These are phyloP conservation scores for Pythium apleroticum DNA, from an alignment of 352 stramenopile genomes.

Conservation along the genomic window DNA sequence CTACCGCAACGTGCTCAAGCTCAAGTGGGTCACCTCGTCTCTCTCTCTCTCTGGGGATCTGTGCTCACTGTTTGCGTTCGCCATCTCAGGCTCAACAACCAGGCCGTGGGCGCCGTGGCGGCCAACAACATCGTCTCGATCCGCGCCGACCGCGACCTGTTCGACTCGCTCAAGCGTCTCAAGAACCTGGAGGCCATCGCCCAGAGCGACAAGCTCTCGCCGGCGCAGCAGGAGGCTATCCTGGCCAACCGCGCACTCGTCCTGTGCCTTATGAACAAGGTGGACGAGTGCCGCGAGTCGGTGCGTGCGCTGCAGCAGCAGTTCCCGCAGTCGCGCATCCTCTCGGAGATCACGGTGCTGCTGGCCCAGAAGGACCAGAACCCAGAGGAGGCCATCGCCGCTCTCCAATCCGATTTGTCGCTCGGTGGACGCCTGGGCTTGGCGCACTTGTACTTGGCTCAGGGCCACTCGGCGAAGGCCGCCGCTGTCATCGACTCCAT, in stretches of 20 bases:
- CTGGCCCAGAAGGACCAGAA: conserved; percentile 70
- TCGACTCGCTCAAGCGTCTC: conserved; percentile 85
- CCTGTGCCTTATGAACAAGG: conserved; percentile 78
- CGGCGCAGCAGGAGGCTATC: conserved; percentile 68
- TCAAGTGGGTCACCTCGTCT: conserved; percentile 34
- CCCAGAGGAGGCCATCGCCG: conserved; percentile 39
- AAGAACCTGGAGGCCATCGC: conserved; percentile 60
- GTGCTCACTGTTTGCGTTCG: neutral
- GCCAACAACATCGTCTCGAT: conserved; percentile 85
- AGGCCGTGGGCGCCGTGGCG: conserved; percentile 59
- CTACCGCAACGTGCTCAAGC: conserved; percentile 79
- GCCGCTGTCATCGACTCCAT: conserved; percentile 66
- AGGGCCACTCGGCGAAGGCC: conserved; percentile 48
- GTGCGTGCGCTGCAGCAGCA: conserved; percentile 53
- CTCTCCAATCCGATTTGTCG: conserved; percentile 44
- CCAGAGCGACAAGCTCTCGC: conserved; percentile 59
- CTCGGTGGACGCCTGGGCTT: conserved; percentile 64
- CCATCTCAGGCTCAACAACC: conserved; percentile 39
- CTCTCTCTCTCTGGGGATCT: neutral
- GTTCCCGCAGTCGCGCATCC: conserved; percentile 56
- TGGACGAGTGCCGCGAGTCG: conserved; percentile 60
- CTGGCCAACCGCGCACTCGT: conserved; percentile 71
- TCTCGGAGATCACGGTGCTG: conserved; percentile 65
- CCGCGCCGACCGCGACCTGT: conserved; percentile 68
- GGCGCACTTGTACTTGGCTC: conserved; percentile 68